A percentile compares a stretch with the other conserved stretches of the same genome.
These are phyloP conservation scores for Trichoderma sp. DNA, from an alignment of 2,329 filamentous ascomycete genomes.

Conservation along the genomic window DNA sequence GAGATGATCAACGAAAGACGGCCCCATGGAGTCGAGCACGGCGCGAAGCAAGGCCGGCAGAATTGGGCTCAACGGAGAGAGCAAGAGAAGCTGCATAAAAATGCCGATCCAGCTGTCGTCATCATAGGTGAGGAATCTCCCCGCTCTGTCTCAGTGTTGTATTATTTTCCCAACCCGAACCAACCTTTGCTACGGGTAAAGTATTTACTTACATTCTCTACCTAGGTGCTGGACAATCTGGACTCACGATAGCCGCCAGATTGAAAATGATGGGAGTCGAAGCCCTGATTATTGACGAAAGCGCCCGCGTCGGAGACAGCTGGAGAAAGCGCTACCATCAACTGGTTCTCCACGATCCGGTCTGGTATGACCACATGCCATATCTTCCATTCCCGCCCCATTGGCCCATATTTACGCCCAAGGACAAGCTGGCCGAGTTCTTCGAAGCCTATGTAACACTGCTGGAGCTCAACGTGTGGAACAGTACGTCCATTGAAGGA, in stretches of 20 bases:
- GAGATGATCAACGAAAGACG: conserved; percentile 48
- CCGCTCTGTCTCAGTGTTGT: background rate
- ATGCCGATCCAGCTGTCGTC: conserved; percentile 55
- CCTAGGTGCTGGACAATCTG: conserved; percentile 58
- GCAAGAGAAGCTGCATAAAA: conserved; percentile 45
- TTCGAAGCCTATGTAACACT: conserved; percentile 63
- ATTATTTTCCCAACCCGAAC: background rate
- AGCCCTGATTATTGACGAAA: conserved; percentile 57
- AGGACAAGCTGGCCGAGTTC: conserved; percentile 68
- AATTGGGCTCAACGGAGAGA: conserved; percentile 60
- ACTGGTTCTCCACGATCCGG: conserved; percentile 65
- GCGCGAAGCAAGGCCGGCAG: conserved; percentile 47
- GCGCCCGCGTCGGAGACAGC: conserved; percentile 59
- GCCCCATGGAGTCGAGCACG: conserved; percentile 56
- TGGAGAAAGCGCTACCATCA: conserved; percentile 63
- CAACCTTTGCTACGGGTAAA: background rate
- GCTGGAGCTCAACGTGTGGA: conserved; percentile 69
- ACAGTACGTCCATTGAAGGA: conserved; percentile 45
- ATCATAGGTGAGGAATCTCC: conserved; percentile 52
- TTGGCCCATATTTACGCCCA: conserved; percentile 70
- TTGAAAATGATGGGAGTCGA: conserved; percentile 57
- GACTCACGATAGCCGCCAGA: conserved; percentile 55
- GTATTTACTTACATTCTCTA: background rate
- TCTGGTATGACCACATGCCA: conserved; percentile 60
- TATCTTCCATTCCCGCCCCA: conserved; percentile 61